Base-by-base conservation (phyloP, 805 yeast genomes). In the Myxozyma mucilagina region DNA sequence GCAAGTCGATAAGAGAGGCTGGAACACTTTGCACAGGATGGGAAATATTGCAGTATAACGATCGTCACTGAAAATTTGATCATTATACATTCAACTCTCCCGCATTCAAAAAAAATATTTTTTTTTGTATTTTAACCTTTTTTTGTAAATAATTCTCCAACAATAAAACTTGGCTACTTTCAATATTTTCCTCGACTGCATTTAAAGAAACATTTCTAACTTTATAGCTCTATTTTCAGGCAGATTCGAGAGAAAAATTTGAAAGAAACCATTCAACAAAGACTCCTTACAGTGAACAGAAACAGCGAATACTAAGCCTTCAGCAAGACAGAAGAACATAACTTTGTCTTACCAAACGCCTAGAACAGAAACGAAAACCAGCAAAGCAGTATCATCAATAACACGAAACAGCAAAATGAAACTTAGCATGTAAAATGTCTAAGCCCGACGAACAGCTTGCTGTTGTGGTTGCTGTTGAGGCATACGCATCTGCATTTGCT, bases 401-500 rank as follows among this genome's bases (percentile, higher is more conserved):
- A 18, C 36, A 7, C 8, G 7, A 50, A 24, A 11, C 47, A 50
- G 18, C 36, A 50, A 39, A 13, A 29, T 16, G 20, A n/a, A 16
- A 41, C 10, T 41, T 20, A 39, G 38, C 24, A 24, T 24, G 7
- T 18, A 13, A 16, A 34, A 34, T 36, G 36, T 20, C 52, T 45
- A 47, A 18, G 10, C 34, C 14, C 57, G 57, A 53, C 66, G 73
- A 11, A 62, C 43, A 9, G 47, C 50, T 16, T 63, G 72, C 32
- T 69, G 75, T 58, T 73, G 76, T 51, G 61, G 67, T 31, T n/a
- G 48, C 47, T 41, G 47, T 39, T 43, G 49, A 41, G 43, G 49
- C 47, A 44, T 43, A n/a, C 53, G 57, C 53, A 31, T 24, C 43
- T 35, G 42, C 38, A 38, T 51, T 24, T 68, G 71, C 52, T 63